Base-by-base conservation (phyloP, 148 eudicot genomes). In the Vaccinium myrtillus region DNA sequence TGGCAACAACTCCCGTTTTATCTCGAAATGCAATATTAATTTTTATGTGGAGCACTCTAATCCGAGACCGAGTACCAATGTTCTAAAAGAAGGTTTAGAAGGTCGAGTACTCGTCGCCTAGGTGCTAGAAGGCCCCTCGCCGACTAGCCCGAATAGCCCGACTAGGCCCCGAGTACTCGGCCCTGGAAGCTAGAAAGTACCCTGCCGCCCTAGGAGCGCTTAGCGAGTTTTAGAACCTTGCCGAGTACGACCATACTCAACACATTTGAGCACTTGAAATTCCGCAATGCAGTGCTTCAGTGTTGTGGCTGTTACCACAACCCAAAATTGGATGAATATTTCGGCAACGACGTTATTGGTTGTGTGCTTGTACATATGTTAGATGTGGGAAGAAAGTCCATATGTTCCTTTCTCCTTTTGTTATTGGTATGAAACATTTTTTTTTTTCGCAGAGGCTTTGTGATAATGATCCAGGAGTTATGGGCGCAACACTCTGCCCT, bases 381-480 rank as follows among this genome's bases (percentile, higher is more conserved):
- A 36, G 15, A 69, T 32, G 19, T 53, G 56, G 59, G 30, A 81
- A 55, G 56, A 74, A 46, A 11, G 69, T 32, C 3, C 39, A 8
- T 18, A 25, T 53, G 1, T 84, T 67, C 6, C 12, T 75, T 5
- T 76, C 39, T 82, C 14, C 27, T 16, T 67, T 21, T 54, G 14
- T 13, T 55, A 27, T 55, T 55, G 43, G 18, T 36, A 54, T 30
- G 18, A 79, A 79, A 36, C 56, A n/a, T n/a, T 25, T 69, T 81
- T 18, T 71, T 81, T 93, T 43, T 0, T 0, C 6, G 92, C 96
- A 97, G 99, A 94, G 87, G 87, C 98, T 97, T 43, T 90, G 92
- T 87, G 99, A 95, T 87, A 97, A 92, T 85, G 99, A 97, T 91
- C 99, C 99, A 73, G 98, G 98, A 51, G 99, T 97, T 82, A 97